phyloP scores from a whole-genome alignment of 768 basidiomycete species.

The Pisolithus orientalis region DNA sequence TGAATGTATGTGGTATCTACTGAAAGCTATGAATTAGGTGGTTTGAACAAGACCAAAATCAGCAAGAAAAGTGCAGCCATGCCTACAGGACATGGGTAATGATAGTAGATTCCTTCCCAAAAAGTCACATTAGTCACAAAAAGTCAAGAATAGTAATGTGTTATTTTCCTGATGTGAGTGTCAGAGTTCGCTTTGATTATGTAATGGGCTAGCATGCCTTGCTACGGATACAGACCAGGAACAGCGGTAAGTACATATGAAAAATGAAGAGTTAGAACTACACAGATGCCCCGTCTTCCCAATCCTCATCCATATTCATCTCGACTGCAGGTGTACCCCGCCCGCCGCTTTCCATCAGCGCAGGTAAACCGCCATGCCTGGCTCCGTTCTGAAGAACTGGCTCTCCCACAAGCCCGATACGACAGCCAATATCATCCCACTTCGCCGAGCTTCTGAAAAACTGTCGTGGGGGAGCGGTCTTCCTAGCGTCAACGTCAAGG shows the following conservation, averaged over 20 bases:
- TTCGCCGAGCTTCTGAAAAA: constrained; percentile 51
- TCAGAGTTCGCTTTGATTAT: too few species aligned
- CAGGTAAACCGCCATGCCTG: constrained; percentile 12
- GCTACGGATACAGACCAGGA: constrained; percentile 2
- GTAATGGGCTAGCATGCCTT: not conserved
- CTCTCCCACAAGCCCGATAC: constrained; percentile 19
- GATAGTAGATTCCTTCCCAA: too few species aligned
- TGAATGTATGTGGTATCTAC: too few species aligned
- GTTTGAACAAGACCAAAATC: too few species aligned
- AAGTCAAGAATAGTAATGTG: too few species aligned
- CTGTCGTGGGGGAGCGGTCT: constrained; percentile 33
- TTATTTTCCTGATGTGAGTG: too few species aligned
- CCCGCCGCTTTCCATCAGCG: constrained; percentile 21
- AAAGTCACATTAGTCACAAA: too few species aligned
- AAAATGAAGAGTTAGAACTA: constrained; percentile 5
- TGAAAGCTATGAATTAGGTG: too few species aligned
- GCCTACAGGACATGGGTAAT: too few species aligned
- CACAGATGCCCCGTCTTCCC: constrained; percentile 25
- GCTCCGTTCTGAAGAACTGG: constrained; percentile 15
- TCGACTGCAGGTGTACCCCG: constrained; percentile 11
- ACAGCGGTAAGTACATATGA: not conserved
- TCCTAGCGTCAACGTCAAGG: constrained; percentile 38
- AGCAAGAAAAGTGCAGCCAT: too few species aligned
- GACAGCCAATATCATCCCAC: constrained; percentile 28
- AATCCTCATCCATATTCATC: constrained; percentile 20